Conservation (phyloP, 2,329 filamentous ascomycete genomes). For the Amauroascus verrucosus region DNA sequence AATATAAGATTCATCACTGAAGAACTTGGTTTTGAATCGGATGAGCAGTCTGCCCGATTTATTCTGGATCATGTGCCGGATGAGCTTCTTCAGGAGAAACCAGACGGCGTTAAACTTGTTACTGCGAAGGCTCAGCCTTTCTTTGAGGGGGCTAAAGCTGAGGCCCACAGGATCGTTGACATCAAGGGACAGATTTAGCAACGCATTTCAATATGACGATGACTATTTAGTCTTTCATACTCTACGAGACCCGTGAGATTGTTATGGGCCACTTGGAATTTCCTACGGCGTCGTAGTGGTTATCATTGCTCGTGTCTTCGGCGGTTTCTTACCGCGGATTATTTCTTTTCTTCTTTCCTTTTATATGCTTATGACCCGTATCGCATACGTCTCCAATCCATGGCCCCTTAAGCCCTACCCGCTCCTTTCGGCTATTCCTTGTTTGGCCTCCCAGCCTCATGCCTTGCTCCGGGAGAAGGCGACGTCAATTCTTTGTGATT, state of each 20-base stretch:
- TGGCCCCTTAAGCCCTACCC: constrained; percentile 1
- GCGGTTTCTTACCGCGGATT: constrained; percentile 3
- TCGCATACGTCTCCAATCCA: not conserved
- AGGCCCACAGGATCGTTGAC: constrained; percentile 78
- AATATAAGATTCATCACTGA: constrained; percentile 86
- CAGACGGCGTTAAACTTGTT: constrained; percentile 62
- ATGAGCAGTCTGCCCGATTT: constrained; percentile 83
- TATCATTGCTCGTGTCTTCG: constrained; percentile 2
- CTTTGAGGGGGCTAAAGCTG: constrained; percentile 63
- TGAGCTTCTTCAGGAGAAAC: constrained; percentile 64
- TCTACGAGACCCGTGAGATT: not conserved
- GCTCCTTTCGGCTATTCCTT: not conserved
- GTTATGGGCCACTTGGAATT: constrained; percentile 18
- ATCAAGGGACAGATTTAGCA: constrained; percentile 83
- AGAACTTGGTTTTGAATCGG: constrained; percentile 89
- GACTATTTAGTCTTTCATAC: not conserved
- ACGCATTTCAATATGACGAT: not conserved
- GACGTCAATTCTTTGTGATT: not conserved
- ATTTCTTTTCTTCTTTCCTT: constrained; percentile 13
- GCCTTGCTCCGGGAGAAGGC: not conserved
- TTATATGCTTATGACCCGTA: constrained; percentile 4
- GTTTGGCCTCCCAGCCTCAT: not conserved
- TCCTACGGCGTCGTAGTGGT: constrained; percentile 9
- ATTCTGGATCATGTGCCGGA: constrained; percentile 70
- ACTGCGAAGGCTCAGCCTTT: constrained; percentile 60